Evolutionary conservation across 1,139 yeast species (phyloP).

Genomic region (Geotrichum siamense): DNA sequence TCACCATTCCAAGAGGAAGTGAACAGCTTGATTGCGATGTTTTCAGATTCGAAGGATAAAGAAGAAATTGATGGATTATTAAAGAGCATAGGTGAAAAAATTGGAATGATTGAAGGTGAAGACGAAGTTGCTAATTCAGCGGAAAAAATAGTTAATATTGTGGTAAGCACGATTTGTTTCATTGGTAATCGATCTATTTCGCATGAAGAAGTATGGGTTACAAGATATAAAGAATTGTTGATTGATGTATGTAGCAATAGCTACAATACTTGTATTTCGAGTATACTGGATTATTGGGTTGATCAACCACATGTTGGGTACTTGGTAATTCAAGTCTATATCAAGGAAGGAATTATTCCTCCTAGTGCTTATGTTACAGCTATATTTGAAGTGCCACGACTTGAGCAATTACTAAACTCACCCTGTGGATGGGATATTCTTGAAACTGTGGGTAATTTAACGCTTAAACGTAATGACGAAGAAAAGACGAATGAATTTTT

Average conservation of each 20-base stretch:
- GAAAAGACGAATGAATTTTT: slow-evolving; percentile 13
- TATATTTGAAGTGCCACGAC: slow-evolving; percentile 13
- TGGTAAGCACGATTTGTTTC: slow-evolving; percentile 67
- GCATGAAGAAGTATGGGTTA: slow-evolving; percentile 68
- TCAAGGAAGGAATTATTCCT: slow-evolving; percentile 36
- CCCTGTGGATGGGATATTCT: slow-evolving; percentile 26
- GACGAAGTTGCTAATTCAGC: slow-evolving; percentile 33
- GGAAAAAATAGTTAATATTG: slow-evolving; percentile 48
- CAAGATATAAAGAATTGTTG: slow-evolving; percentile 49
- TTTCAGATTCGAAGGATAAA: slow-evolving; percentile 29
- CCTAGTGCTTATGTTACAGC: slow-evolving; percentile 13
- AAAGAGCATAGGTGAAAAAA: slow-evolving; percentile 27
- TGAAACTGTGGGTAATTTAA: slow-evolving; percentile 13
- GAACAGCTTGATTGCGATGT: slow-evolving; percentile 28
- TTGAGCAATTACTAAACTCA: slow-evolving; percentile 18
- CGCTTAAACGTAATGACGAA: background rate
- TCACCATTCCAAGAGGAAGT: slow-evolving; percentile 37
- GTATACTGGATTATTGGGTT: slow-evolving; percentile 70
- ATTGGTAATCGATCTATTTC: slow-evolving; percentile 87
- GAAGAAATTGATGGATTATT: slow-evolving; percentile 35
- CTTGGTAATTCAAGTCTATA: slow-evolving; percentile 58
- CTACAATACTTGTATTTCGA: slow-evolving; percentile 41
- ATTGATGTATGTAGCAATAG: slow-evolving; percentile 33
- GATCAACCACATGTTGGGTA: slow-evolving; percentile 77
- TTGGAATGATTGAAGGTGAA: slow-evolving; percentile 26